Evolutionary conservation across 2,329 filamentous ascomycete genomes (phyloP).

Genomic region (Claviceps fusiformis): DNA sequence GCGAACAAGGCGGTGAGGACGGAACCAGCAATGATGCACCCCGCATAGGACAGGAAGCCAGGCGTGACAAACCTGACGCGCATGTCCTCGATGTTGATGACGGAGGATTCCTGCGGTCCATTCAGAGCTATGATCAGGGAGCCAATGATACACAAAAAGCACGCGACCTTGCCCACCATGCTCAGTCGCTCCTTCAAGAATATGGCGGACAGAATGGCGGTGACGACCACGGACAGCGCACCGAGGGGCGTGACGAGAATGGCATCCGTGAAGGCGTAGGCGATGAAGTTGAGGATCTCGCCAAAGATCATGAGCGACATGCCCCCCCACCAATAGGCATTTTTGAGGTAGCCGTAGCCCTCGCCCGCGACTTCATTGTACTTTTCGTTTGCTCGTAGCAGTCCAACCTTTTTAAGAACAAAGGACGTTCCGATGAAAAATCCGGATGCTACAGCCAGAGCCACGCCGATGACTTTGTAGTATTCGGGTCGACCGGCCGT

Average conservation of each 20-base stretch:
- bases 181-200: constrained; percentile 92
- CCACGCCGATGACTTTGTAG: constrained; percentile 81
- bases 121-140: constrained; percentile 92
- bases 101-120: constrained; percentile 73
- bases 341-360: constrained; percentile 94
- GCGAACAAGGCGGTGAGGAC: constrained; percentile 63
- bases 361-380: constrained; percentile 94
- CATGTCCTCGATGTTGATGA: constrained; percentile 84
- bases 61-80: constrained; percentile 73
- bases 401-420: constrained; percentile 84
- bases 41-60: constrained; percentile 74
- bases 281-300: constrained; percentile 93
- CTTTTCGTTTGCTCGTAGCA: constrained; percentile 87
- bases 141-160: constrained; percentile 88
- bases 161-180: constrained; percentile 90
- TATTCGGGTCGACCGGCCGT: constrained; percentile 10
- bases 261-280: constrained; percentile 92
- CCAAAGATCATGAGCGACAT: constrained; percentile 97
- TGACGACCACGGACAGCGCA: constrained; percentile 83
- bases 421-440: constrained; percentile 91
- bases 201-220: constrained; percentile 79
- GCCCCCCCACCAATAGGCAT: constrained; percentile 84
- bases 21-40: constrained; percentile 65
- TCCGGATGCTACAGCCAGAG: constrained; percentile 74
- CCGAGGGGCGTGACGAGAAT: constrained; percentile 89